Evolutionary conservation across 2,329 filamentous ascomycete species (phyloP), one percentile per base, ranked within the genome.

Genomic region (Diplodia corticola): DNA sequence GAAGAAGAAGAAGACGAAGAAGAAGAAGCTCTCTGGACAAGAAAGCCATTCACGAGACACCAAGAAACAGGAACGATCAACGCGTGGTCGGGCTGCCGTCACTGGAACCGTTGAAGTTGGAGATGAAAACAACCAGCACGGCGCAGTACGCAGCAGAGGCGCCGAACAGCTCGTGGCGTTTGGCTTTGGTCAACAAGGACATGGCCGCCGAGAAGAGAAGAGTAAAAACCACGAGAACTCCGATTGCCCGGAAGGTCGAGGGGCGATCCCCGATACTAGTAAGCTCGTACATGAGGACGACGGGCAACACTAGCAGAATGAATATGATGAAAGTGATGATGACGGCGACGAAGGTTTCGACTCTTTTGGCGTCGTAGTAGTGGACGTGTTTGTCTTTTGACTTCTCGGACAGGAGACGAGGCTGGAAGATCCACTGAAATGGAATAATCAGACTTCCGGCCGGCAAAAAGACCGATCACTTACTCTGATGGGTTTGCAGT

Each of bases 241-340:
- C 78, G 1, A 81, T 77, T 0, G 79, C 78, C 59, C 77, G 75
- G 37, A 80, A 74, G 0, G 79, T 78, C 15, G 75, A 70, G 9
- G 70, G 71, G 4, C 69, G 68, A 7, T 72, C 51, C 0, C 71
- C 72, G 0, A 71, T 72, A 2, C 71, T 70, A 0, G 78, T 78
- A 0, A 81, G 67, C 30, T 75, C 69, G 67, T 80, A 81, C 74
- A 81, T 75, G 4, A 73, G 74, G 5, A 80, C 70, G 6, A 81
- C 78, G 0, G 80, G 80, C 9, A 80, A 69, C 1, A 80, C 73
- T 0, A 81, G 73, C 2, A 81, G 72, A 13, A 77, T 71, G 70
- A 80, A 80, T 54, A 81, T 80, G 20, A 80, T 71, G n/a, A 76
- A 67, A 0, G 79, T 80, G 68, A 81, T 80, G 66, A 81, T 73